phyloP scores from a whole-genome alignment of 352 stramenopile species.

The Pythium sukuiense region DNA sequence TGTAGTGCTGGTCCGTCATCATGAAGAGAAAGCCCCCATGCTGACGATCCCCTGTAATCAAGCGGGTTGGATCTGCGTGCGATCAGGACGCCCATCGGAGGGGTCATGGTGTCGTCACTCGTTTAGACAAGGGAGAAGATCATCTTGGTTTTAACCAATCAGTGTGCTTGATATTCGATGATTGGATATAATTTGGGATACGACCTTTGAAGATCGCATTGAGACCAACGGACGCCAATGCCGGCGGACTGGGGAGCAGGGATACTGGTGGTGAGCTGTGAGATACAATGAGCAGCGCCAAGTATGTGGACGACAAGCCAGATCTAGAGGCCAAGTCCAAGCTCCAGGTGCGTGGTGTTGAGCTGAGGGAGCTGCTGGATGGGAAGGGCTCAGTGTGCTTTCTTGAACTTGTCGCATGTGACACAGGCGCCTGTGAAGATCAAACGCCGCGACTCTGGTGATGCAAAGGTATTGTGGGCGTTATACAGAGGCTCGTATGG shows the following conservation, averaged over 20 bases:
- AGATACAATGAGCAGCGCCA: constrained; percentile 27
- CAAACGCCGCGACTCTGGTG: constrained; percentile 35
- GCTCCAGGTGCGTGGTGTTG: constrained; percentile 10
- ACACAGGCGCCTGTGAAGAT: constrained; percentile 26
- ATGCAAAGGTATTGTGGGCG: constrained; percentile 29
- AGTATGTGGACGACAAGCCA: constrained; percentile 19
- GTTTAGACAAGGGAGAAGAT: background rate
- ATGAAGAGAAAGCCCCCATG: background rate
- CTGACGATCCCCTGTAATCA: background rate
- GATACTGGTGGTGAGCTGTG: no score
- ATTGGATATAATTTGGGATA: constrained; percentile 16
- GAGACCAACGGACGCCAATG: background rate
- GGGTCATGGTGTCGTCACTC: no score
- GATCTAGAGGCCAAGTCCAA: constrained; percentile 32
- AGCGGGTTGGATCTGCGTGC: background rate
- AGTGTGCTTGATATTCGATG: background rate
- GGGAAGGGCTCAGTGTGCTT: background rate
- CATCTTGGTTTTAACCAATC: constrained; percentile 13
- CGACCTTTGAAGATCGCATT: constrained; percentile 31
- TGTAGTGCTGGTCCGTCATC: background rate
- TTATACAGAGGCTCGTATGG: background rate
- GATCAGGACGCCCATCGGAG: background rate
- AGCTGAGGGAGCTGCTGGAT: background rate
- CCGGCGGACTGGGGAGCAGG: no score
- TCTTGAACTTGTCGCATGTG: background rate